phyloP scores from a whole-genome alignment of 768 basidiomycete genomes.

The Suillus clintonianus region DNA sequence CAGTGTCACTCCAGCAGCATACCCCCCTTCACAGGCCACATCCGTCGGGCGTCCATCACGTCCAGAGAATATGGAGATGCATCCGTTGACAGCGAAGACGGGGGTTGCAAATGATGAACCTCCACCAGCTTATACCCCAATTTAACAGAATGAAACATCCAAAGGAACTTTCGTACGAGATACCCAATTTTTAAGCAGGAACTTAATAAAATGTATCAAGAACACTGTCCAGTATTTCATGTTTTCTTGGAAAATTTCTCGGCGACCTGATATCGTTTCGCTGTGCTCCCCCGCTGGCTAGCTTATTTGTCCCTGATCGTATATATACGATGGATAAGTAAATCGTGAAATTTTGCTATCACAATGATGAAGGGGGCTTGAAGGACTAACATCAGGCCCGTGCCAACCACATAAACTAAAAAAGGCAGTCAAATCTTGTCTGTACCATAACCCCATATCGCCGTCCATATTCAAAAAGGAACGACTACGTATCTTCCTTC shows the following conservation, averaged over 20 bases:
- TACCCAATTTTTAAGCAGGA: neutral
- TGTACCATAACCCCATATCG: neutral
- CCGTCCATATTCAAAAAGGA: neutral
- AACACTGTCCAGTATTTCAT: neutral
- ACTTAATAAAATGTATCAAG: neutral
- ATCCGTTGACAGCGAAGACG: slow-evolving; percentile 12
- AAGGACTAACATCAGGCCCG: no score
- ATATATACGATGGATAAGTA: neutral
- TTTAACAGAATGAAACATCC: slow-evolving; percentile 7
- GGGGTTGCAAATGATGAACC: slow-evolving; percentile 18
- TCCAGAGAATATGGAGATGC: slow-evolving; percentile 4
- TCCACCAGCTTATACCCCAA: slow-evolving; percentile 29
- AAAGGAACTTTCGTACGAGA: neutral
- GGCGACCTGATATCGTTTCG: neutral
- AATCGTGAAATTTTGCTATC: neutral
- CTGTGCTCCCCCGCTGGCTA: neutral
- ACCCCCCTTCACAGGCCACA: neutral
- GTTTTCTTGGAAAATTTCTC: neutral
- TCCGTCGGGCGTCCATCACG: neutral
- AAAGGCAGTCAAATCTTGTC: neutral
- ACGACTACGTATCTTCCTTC: neutral
- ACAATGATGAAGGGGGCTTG: no score
- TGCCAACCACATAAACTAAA: neutral
- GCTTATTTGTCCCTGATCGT: neutral
- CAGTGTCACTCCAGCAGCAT: neutral